Percentiles rank a stretch among this genome's conserved stretches.
Evolutionary conservation across 202 grass and related monocot species (phyloP).

Genomic region (Cymbopogon flexuosus): DNA sequence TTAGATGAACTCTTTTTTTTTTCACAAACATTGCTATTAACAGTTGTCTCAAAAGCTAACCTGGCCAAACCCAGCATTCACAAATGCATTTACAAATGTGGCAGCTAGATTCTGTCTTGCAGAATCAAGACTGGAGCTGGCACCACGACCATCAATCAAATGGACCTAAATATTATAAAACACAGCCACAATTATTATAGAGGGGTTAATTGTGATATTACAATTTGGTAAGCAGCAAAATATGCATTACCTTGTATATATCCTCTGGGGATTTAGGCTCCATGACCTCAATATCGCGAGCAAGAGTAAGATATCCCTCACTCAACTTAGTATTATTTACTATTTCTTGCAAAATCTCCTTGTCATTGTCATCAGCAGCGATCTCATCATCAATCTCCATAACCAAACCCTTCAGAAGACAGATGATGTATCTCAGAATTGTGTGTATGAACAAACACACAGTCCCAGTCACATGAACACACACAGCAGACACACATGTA

Average conservation of each 20-base stretch:
- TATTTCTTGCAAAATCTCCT: slow-evolving; percentile 80
- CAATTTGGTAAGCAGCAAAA: slow-evolving; percentile 16
- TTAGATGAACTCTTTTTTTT: slow-evolving; percentile 16
- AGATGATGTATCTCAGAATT: slow-evolving; percentile 1
- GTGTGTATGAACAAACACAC: neutral
- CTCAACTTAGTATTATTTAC: slow-evolving; percentile 85
- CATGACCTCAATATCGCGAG: slow-evolving; percentile 98
- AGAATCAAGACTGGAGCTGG: slow-evolving; percentile 94
- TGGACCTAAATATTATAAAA: slow-evolving; percentile 60
- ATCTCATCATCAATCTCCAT: slow-evolving; percentile 92
- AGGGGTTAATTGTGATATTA: neutral
- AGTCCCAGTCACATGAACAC: neutral
- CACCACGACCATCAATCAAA: slow-evolving; percentile 91
- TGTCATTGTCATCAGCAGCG: slow-evolving; percentile 79
- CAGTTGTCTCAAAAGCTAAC: slow-evolving; percentile 40
- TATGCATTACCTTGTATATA: slow-evolving; percentile 78
- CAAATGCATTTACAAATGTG: slow-evolving; percentile 99
- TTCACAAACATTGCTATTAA: neutral
- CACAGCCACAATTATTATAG: slow-evolving; percentile 9
- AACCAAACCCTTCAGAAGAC: slow-evolving; percentile 61
- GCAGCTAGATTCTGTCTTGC: slow-evolving; percentile 94
- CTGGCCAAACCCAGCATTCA: slow-evolving; percentile 98
- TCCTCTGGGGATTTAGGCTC: slow-evolving; percentile 97
- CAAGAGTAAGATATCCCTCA: slow-evolving; percentile 90
- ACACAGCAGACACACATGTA: neutral